A percentile compares a stretch with the other conserved stretches of the same genome.
Conservation (phyloP, 2,329 filamentous ascomycete genomes). For the Massarina eburnea region DNA sequence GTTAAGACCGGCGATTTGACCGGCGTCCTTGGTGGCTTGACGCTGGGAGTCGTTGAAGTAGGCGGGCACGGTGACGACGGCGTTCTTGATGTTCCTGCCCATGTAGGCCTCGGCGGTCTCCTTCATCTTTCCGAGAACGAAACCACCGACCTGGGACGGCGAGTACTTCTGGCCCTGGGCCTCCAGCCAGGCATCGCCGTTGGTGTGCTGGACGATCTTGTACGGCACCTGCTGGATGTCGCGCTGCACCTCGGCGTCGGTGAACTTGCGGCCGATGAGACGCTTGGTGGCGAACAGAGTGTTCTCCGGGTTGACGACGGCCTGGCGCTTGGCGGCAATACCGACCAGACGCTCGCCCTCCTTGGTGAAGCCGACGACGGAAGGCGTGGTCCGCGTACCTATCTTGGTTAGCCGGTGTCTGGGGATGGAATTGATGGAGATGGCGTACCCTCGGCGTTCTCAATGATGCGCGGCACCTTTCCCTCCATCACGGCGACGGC, state of each 20-base stretch:
- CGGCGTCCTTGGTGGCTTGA: slow-evolving; percentile 97
- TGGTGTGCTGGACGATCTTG: slow-evolving; percentile 97
- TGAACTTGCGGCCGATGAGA: slow-evolving; percentile 97
- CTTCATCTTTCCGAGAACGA: slow-evolving; percentile 98
- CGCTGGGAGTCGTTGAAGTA: slow-evolving; percentile 99
- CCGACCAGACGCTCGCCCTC: slow-evolving; percentile 95
- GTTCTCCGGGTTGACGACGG: slow-evolving; percentile 97
- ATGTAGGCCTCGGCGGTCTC: slow-evolving; percentile 95
- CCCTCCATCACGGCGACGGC: slow-evolving; percentile 98
- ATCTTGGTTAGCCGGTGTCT: slow-evolving; percentile 2
- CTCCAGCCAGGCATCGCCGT: slow-evolving; percentile 95
- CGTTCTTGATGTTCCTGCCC: slow-evolving; percentile 88
- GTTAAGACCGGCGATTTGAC: slow-evolving; percentile 93
- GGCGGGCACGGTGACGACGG: slow-evolving; percentile 92
- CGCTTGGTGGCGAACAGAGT: slow-evolving; percentile 98
- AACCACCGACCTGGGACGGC: slow-evolving; percentile 96
- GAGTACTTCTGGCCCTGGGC: slow-evolving; percentile 95
- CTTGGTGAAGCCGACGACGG: slow-evolving; percentile 92
- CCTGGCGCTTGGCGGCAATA: slow-evolving; percentile 97
- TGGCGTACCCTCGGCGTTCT: slow-evolving; percentile 84
- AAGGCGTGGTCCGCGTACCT: slow-evolving; percentile 90
- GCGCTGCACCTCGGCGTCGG: slow-evolving; percentile 88
- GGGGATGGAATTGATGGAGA: slow-evolving; percentile 2
- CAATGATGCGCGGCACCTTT: slow-evolving; percentile 92
- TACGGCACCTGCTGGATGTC: slow-evolving; percentile 98